phyloP scores from a whole-genome alignment of 805 yeast species.

The Kurtzmaniella cleridarum region DNA sequence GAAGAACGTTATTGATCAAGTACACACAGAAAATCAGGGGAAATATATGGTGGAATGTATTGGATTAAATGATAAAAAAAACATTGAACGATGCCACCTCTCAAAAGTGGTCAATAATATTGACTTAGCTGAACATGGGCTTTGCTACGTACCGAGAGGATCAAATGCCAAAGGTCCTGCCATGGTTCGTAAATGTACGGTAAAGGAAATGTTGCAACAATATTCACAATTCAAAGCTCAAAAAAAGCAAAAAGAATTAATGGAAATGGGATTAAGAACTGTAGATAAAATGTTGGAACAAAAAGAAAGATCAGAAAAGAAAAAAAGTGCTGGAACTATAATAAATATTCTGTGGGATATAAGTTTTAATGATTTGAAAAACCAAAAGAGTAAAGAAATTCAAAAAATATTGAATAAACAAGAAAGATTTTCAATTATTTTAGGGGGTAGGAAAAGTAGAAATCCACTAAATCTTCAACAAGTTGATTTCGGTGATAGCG shows the following conservation, averaged over 20 bases:
- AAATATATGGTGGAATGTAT: slow-evolving; percentile 22
- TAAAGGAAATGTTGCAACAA: slow-evolving; percentile 26
- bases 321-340: slow-evolving; percentile 29
- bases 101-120: slow-evolving; percentile 27
- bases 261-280: slow-evolving; percentile 28
- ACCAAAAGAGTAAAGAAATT: slow-evolving; percentile 34
- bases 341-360: slow-evolving; percentile 33
- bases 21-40: slow-evolving; percentile 11
- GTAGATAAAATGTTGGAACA: slow-evolving; percentile 23
- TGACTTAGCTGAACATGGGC: slow-evolving; percentile 21
- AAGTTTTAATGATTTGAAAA: slow-evolving; percentile 30
- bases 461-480: not conserved
- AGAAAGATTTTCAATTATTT: slow-evolving; percentile 25
- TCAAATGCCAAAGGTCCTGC: slow-evolving; percentile 13
- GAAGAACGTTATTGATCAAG: slow-evolving; percentile 17
- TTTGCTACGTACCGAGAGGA: slow-evolving; percentile 14
- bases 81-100: slow-evolving; percentile 16
- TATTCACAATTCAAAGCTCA: slow-evolving; percentile 11
- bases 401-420: slow-evolving; percentile 24
- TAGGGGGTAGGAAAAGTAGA: slow-evolving; percentile 15
- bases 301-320: slow-evolving; percentile 28
- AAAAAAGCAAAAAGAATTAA: slow-evolving; percentile 23
- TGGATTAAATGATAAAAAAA: slow-evolving; percentile 17
- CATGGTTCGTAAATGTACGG: slow-evolving; percentile 20
- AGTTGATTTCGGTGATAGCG: slow-evolving; percentile 3